Conservation (phyloP, 768 basidiomycete genomes). For the Pleurotus ostreatus region DNA sequence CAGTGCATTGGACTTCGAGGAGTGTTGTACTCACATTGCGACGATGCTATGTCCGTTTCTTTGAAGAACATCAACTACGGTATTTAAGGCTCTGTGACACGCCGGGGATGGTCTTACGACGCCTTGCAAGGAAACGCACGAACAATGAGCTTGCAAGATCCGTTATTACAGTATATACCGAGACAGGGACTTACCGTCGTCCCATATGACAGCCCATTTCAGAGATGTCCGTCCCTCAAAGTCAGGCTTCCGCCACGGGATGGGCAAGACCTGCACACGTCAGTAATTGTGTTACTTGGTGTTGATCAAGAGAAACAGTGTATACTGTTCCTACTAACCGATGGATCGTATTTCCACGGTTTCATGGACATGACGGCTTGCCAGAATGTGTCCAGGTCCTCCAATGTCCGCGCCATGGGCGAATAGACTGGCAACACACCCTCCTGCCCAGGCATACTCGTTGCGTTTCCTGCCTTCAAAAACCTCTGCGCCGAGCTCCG, state of each 20-base stretch:
- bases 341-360: slow-evolving; percentile 62
- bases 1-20: background rate
- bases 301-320: background rate
- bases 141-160: background rate
- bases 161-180: background rate
- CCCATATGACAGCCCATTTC: slow-evolving; percentile 58
- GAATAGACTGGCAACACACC: slow-evolving; percentile 50
- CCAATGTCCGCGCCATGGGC: slow-evolving; percentile 58
- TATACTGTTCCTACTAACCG: slow-evolving; percentile 31
- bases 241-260: slow-evolving; percentile 35
- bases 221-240: slow-evolving; percentile 26
- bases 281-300: background rate
- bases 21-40: slow-evolving; percentile 31
- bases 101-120: slow-evolving; percentile 57
- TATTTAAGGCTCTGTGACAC: slow-evolving; percentile 48
- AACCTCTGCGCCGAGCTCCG: slow-evolving; percentile 48
- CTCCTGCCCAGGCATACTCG: slow-evolving; percentile 55
- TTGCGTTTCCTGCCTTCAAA: slow-evolving; percentile 37
- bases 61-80: slow-evolving; percentile 38
- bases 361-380: slow-evolving; percentile 54
- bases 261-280: slow-evolving; percentile 30
- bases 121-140: slow-evolving; percentile 25
- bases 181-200: slow-evolving; percentile 43
- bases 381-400: slow-evolving; percentile 64
- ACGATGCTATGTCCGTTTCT: slow-evolving; percentile 47